Conservation (phyloP, 1,284 basidiomycete genomes). For the Tylopilus orsonianus region DNA sequence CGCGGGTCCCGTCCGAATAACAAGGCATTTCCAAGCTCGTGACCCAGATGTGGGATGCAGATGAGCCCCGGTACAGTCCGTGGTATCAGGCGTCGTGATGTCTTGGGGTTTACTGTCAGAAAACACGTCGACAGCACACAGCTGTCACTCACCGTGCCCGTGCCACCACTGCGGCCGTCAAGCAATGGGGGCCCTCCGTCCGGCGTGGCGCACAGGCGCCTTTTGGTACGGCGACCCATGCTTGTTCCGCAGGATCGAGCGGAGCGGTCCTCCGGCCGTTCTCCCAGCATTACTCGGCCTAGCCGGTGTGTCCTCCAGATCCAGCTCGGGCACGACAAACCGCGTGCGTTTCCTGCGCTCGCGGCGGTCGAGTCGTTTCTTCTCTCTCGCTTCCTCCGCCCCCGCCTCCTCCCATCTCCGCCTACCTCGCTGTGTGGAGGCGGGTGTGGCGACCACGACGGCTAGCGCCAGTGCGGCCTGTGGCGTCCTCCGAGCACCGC, state of each 20-base stretch:
- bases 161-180: too few relatives aligned
- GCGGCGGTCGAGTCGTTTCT: not conserved
- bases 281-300: not conserved
- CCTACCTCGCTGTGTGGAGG: not conserved
- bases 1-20: too few relatives aligned
- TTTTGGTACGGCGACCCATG: slow-evolving; percentile 11
- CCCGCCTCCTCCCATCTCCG: not conserved
- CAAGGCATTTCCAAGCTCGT: too few relatives aligned
- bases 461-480: not conserved
- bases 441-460: not conserved
- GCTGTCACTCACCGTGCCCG: too few relatives aligned
- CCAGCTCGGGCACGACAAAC: slow-evolving; percentile 10
- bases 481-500: not conserved
- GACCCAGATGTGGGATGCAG: too few relatives aligned
- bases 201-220: not conserved
- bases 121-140: too few relatives aligned
- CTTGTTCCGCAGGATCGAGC: slow-evolving; percentile 21
- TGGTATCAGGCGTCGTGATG: too few relatives aligned
- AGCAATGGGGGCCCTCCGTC: slow-evolving; percentile 8
- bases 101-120: too few relatives aligned
- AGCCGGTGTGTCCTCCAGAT: not conserved
- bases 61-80: too few relatives aligned
- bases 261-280: slow-evolving; percentile 6
- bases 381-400: not conserved
- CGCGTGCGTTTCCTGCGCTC: slow-evolving; percentile 13